Base-by-base conservation (phyloP, 2,329 filamentous ascomycete genomes). In the Penicillium corylophilum region DNA sequence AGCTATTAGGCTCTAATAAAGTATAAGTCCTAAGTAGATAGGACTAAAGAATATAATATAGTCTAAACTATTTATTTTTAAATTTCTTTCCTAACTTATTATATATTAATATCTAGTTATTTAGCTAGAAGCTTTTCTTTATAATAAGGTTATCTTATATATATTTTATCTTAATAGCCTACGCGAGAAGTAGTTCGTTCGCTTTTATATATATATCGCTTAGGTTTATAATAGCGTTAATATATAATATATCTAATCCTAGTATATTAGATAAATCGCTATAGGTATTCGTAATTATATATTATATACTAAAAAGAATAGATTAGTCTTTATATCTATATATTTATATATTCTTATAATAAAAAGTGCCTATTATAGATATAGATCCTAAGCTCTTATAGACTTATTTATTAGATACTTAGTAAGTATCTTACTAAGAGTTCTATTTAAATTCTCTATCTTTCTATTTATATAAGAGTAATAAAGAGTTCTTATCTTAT, bases 21-120 rank as follows among this genome's bases (percentile, higher is more conserved):
- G 24, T 43, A 44, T 57, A 57, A 12, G 22, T 57, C 8, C 26
- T 20, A 16, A 53, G 13, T n/a, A n/a, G n/a, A n/a, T 55, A 43
- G 5, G 1, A 1, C n/a, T 47, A n/a, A 7, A 57, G 13, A 1
- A 57, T 5, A 20, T 35, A 6, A 46, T 52, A 57, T 10, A 29
- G 44, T 5, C 49, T 12, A 20, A 55, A 57, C 26, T 46, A 57
- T n/a, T 46, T 54, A 40, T n/a, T 54, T 23, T 56, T 15, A 22
- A 52, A 57, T 2, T 57, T 54, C 15, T 57, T 48, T n/a, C 31
- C 12, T 1, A 50, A 54, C 4, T 57, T 50, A 10, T 57, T 48
- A 13, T 22, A 5, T 1, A 57, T 20, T 20, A 57, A 24, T 15
- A 57, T 7, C 44, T 46, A 57, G 10, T 22, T 28, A 3, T 18